Conservation (phyloP, 108 stramenopile species). For the Skeletonema costatum region DNA sequence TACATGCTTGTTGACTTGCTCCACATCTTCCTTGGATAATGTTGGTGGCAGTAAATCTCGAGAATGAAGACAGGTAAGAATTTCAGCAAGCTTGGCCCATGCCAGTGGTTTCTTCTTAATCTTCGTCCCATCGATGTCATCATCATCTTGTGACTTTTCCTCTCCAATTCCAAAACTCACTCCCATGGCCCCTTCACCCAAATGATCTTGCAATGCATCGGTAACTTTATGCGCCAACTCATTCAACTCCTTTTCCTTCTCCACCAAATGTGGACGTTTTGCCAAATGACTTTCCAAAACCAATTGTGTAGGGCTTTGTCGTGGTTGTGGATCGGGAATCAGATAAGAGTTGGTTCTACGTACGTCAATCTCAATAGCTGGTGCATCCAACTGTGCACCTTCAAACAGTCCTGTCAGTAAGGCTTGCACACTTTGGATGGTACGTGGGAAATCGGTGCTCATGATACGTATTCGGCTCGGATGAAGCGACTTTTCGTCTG, state of each 20-base stretch:
- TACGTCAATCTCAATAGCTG: constrained; percentile 64
- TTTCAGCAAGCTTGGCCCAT: constrained; percentile 79
- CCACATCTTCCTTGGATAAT: constrained; percentile 62
- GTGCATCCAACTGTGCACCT: constrained; percentile 4
- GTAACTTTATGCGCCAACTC: constrained; percentile 61
- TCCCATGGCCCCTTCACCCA: constrained; percentile 55
- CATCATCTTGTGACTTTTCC: constrained; percentile 26
- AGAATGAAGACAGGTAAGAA: constrained; percentile 68
- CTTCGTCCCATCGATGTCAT: neutral
- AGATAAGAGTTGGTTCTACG: constrained; percentile 60
- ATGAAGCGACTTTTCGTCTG: constrained; percentile 38
- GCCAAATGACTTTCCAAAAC: constrained; percentile 61
- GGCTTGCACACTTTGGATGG: constrained; percentile 83
- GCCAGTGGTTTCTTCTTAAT: constrained; percentile 49
- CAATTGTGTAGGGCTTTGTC: constrained; percentile 60
- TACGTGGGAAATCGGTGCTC: constrained; percentile 78
- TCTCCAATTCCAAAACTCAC: constrained; percentile 78
- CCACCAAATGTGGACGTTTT: constrained; percentile 52
- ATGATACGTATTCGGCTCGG: constrained; percentile 54
- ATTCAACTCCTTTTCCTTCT: constrained; percentile 56
- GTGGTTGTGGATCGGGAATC: constrained; percentile 88
- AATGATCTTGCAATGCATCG: constrained; percentile 47
- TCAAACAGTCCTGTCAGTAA: constrained; percentile 74
- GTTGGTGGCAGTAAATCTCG: constrained; percentile 59
- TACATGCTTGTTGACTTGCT: constrained; percentile 59